Evolutionary conservation across 2,329 filamentous ascomycete genomes (phyloP).

Genomic region (Aspergillus amoenus): DNA sequence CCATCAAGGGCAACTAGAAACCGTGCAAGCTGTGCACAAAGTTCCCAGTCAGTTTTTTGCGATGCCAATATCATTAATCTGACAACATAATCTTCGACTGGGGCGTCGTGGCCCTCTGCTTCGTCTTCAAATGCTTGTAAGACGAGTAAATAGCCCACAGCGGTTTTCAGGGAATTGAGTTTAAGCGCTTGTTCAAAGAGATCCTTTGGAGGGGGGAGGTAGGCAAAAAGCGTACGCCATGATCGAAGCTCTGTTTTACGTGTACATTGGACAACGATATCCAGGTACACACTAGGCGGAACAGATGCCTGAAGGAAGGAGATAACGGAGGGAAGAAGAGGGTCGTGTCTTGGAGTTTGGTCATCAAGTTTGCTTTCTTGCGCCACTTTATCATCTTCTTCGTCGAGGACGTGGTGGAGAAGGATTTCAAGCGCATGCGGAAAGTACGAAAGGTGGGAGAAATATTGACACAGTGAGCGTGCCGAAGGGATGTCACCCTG

Average conservation of each 20-base stretch:
- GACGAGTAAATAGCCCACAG: slow-evolving; percentile 92
- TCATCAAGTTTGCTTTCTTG: slow-evolving; percentile 28
- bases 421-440: slow-evolving; percentile 89
- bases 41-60: slow-evolving; percentile 84
- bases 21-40: slow-evolving; percentile 92
- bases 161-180: slow-evolving; percentile 85
- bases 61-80: slow-evolving; percentile 79
- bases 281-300: slow-evolving; percentile 71
- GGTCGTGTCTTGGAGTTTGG: slow-evolving; percentile 26
- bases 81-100: slow-evolving; percentile 60
- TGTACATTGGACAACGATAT: slow-evolving; percentile 94
- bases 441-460: slow-evolving; percentile 86
- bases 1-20: slow-evolving; percentile 92
- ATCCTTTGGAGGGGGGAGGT: slow-evolving; percentile 84
- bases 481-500: slow-evolving; percentile 78
- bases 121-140: slow-evolving; percentile 73
- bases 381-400: slow-evolving; percentile 73
- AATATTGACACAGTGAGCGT: slow-evolving; percentile 77
- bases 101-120: slow-evolving; percentile 52
- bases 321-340: slow-evolving; percentile 52
- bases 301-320: slow-evolving; percentile 70
- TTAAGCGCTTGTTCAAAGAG: slow-evolving; percentile 91
- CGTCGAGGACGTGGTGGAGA: slow-evolving; percentile 88
- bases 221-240: slow-evolving; percentile 90
- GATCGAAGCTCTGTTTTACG: slow-evolving; percentile 94